phyloP scores from a whole-genome alignment of 208 protist species.

The Trichomonas vaginalis region DNA sequence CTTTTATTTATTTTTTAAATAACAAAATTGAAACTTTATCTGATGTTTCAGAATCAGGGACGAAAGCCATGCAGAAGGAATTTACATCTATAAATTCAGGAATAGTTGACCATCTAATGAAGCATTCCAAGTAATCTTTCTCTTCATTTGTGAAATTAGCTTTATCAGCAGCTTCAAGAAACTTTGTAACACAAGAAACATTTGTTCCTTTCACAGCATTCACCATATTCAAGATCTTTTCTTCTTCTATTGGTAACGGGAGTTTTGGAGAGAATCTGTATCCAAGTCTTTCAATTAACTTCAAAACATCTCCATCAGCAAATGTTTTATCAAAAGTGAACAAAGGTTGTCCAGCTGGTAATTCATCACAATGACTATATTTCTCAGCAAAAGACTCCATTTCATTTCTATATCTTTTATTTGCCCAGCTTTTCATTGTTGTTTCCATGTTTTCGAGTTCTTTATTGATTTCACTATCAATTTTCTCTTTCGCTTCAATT shows the following conservation, averaged over 20 bases:
- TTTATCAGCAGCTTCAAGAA: neutral
- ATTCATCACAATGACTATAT: neutral
- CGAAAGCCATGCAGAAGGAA: neutral
- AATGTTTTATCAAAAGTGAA: neutral
- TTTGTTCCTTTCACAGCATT: neutral
- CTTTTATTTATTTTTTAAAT: neutral
- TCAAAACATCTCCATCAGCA: neutral
- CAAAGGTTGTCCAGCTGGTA: neutral
- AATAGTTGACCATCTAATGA: neutral
- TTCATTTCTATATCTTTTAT: neutral
- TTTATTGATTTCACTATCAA: neutral
- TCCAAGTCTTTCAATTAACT: neutral
- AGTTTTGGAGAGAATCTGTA: neutral
- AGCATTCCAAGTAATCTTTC: neutral
- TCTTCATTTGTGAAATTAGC: neutral
- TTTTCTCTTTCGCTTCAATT: neutral
- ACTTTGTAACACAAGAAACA: neutral
- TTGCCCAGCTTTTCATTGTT: neutral
- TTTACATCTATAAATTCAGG: neutral
- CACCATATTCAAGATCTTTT: neutral
- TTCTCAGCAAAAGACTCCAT: neutral
- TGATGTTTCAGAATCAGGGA: neutral
- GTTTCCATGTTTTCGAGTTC: neutral
- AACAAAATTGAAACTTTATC: neutral
- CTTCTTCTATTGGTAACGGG: neutral